These are phyloP conservation scores for Wickerhamiella parazyma DNA, from an alignment of 805 yeast genomes.

Conservation along the genomic window DNA sequence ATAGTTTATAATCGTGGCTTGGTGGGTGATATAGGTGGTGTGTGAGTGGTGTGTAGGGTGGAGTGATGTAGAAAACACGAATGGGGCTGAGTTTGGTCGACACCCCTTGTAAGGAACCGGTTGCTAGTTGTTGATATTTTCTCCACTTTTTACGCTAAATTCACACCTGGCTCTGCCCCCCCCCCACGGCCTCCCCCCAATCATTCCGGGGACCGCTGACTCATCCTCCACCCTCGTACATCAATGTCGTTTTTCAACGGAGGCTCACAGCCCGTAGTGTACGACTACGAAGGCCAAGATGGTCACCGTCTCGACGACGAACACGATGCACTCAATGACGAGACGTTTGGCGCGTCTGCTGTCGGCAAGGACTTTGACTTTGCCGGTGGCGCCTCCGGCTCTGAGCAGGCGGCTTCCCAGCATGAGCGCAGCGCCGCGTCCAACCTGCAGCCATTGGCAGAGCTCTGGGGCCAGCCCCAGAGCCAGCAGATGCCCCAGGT, in stretches of 20 bases:
- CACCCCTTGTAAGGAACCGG: too few relatives aligned
- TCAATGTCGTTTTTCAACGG: slow-evolving; percentile 9
- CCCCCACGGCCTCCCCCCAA: too few relatives aligned
- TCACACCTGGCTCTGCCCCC: too few relatives aligned
- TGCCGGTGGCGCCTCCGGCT: slow-evolving; percentile 29
- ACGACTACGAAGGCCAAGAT: slow-evolving; percentile 11
- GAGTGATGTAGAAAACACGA: too few relatives aligned
- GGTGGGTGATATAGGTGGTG: too few relatives aligned
- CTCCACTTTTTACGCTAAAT: too few relatives aligned
- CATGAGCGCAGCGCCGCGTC: slow-evolving; percentile 20
- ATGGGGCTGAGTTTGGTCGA: too few relatives aligned
- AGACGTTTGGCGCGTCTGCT: slow-evolving; percentile 50
- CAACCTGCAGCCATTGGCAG: slow-evolving; percentile 51
- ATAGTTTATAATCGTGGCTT: background rate
- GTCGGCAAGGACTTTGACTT: slow-evolving; percentile 56
- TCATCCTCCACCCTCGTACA: background rate
- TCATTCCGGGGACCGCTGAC: background rate
- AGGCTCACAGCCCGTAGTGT: slow-evolving; percentile 8
- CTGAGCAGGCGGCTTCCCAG: slow-evolving; percentile 22
- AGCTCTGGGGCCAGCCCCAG: slow-evolving; percentile 41
- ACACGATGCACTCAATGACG: slow-evolving; percentile 70
- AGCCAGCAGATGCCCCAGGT: slow-evolving; percentile 10
- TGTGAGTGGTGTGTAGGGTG: too few relatives aligned
- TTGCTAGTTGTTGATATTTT: too few relatives aligned
- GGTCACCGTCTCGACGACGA: slow-evolving; percentile 33